A percentile compares a stretch with the other conserved stretches of the same genome.
Conservation (phyloP, 208 protist species). For the Trypanosoma grayi region DNA sequence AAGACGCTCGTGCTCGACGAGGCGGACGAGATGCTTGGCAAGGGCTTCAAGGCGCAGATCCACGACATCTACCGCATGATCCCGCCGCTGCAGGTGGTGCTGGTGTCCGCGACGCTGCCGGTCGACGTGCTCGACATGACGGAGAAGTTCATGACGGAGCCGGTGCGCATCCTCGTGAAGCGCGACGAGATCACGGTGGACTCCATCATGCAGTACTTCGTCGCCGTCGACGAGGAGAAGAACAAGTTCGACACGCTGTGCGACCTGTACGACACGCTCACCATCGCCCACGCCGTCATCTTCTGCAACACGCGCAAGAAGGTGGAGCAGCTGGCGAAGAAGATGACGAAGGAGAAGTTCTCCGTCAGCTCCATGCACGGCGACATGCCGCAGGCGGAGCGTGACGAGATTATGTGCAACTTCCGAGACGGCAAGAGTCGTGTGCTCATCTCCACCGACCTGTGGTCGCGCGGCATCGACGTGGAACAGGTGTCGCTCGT, state of each 20-base stretch:
- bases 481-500: constrained; percentile 98
- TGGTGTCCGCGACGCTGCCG: constrained; percentile 90
- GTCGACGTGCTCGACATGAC: constrained; percentile 95
- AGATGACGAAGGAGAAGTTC: constrained; percentile 96
- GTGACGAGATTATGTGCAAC: constrained; percentile 97
- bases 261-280: constrained; percentile 98
- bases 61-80: constrained; percentile 98
- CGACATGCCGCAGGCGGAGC: constrained; percentile 97
- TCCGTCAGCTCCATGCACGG: constrained; percentile 96
- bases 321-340: constrained; percentile 98
- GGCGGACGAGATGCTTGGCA: constrained; percentile 99
- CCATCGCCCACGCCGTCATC: constrained; percentile 98
- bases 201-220: constrained; percentile 98
- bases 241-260: constrained; percentile 99
- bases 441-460: constrained; percentile 99
- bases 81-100: constrained; percentile 87
- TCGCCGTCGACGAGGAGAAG: constrained; percentile 97
- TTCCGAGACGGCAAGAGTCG: constrained; percentile 96
- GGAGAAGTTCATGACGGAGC: constrained; percentile 98
- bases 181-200: constrained; percentile 99
- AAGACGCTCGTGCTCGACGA: constrained; percentile 98
- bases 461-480: constrained; percentile 95
- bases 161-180: constrained; percentile 98
- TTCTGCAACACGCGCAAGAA: constrained; percentile 99
- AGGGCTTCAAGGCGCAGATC: constrained; percentile 98